phyloP scores from a whole-genome alignment of 371 early-diverging fungal species.

The Rhizopus stolonifer region DNA sequence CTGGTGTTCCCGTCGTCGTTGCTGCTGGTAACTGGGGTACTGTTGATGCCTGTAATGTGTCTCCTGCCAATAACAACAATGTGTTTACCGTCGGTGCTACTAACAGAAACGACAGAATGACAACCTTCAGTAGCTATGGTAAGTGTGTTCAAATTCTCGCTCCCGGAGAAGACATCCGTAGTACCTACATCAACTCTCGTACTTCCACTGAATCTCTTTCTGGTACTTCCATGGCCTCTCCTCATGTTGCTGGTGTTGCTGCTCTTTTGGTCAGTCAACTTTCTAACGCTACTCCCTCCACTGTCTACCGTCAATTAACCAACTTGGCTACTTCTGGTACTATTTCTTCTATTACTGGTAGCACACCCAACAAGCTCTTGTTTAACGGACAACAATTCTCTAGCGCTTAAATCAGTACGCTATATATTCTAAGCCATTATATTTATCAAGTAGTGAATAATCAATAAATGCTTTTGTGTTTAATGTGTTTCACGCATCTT shows the following conservation, averaged over 20 bases:
- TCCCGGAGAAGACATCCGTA: slow-evolving; percentile 50
- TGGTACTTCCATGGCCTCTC: slow-evolving; percentile 80
- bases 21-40: slow-evolving; percentile 74
- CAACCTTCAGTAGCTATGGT: slow-evolving; percentile 56
- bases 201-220: slow-evolving; percentile 53
- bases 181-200: slow-evolving; percentile 35
- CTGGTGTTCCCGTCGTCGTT: slow-evolving; percentile 61
- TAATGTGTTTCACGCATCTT: too few relatives aligned
- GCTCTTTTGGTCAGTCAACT: slow-evolving; percentile 43
- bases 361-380: slow-evolving; percentile 14
- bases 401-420: background rate
- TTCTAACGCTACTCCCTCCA: slow-evolving; percentile 23
- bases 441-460: too few relatives aligned
- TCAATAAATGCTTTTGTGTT: too few relatives aligned
- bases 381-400: slow-evolving; percentile 23
- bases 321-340: slow-evolving; percentile 14
- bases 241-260: slow-evolving; percentile 81
- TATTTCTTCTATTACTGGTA: background rate
- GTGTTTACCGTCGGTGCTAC: slow-evolving; percentile 73
- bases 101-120: slow-evolving; percentile 47
- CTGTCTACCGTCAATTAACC: slow-evolving; percentile 24
- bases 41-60: slow-evolving; percentile 62
- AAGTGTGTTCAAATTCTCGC: slow-evolving; percentile 62
- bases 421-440: background rate
- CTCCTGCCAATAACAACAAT: slow-evolving; percentile 62